These are phyloP conservation scores for Colletotrichum endophyticum DNA, from an alignment of 2,329 filamentous ascomycete genomes.

Conservation along the genomic window DNA sequence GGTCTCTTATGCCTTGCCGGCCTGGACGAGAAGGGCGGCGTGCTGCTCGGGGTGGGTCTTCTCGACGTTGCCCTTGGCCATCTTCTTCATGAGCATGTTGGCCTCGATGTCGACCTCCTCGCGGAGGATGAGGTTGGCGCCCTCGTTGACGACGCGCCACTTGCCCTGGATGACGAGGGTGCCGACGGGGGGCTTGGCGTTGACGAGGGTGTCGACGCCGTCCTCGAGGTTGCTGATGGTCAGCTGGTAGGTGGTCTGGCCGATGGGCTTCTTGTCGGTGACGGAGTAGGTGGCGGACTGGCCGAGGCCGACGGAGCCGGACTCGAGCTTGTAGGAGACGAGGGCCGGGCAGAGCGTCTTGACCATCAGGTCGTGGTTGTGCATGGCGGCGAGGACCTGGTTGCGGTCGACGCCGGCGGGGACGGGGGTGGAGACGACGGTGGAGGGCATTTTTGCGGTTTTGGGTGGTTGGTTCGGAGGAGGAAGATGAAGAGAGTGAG, in stretches of 20 bases:
- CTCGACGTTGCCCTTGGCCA: constrained; percentile 21
- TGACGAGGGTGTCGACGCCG: constrained; percentile 17
- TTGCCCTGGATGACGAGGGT: constrained; percentile 16
- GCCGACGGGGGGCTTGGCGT: constrained; percentile 19
- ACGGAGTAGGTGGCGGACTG: constrained; percentile 18
- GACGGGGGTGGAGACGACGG: constrained; percentile 10
- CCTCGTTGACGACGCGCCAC: constrained; percentile 15
- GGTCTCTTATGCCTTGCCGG: constrained; percentile 11
- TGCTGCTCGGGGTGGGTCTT: constrained; percentile 20
- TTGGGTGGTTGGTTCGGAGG: background rate
- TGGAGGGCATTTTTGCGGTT: constrained; percentile 2
- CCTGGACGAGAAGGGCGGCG: constrained; percentile 14
- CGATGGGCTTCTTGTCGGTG: constrained; percentile 21
- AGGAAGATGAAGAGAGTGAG: background rate
- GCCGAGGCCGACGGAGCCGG: constrained; percentile 2
- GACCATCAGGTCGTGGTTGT: constrained; percentile 21
- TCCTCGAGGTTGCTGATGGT: constrained; percentile 20
- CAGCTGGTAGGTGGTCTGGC: constrained; percentile 20
- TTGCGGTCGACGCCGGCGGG: constrained; percentile 10
- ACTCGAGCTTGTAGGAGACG: constrained; percentile 15
- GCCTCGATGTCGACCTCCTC: constrained; percentile 19
- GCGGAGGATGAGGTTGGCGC: constrained; percentile 2
- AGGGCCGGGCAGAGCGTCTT: constrained; percentile 19
- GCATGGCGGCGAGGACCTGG: constrained; percentile 10
- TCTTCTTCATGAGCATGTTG: constrained; percentile 21